Percentiles rank a stretch among this genome's conserved stretches.
phyloP scores from a whole-genome alignment of 768 basidiomycete genomes.

The Polyporus arcularius region DNA sequence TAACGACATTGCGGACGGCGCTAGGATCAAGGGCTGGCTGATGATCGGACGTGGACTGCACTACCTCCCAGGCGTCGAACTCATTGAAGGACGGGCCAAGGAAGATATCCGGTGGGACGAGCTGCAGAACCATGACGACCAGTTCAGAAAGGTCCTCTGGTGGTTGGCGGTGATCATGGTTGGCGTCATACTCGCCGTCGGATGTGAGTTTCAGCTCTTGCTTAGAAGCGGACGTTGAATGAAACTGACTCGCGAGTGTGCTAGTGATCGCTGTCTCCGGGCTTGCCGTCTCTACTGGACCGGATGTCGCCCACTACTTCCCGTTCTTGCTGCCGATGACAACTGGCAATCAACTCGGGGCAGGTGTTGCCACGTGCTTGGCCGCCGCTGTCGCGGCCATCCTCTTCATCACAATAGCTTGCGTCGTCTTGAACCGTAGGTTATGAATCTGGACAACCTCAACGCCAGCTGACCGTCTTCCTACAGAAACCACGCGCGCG shows the following conservation, averaged over 20 bases:
- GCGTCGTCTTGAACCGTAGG: constrained; percentile 60
- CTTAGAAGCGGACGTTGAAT: not conserved
- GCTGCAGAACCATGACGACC: constrained; percentile 58
- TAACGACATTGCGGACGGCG: constrained; percentile 71
- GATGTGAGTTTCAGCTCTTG: constrained; percentile 48
- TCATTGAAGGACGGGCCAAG: constrained; percentile 79
- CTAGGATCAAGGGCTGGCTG: constrained; percentile 74
- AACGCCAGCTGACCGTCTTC: not conserved
- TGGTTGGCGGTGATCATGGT: constrained; percentile 59
- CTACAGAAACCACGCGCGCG: constrained; percentile 53
- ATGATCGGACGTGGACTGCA: constrained; percentile 71
- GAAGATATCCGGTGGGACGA: constrained; percentile 85
- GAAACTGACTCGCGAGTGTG: constrained; percentile 1
- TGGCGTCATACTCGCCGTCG: constrained; percentile 53
- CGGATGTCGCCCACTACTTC: constrained; percentile 71
- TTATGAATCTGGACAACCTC: not conserved
- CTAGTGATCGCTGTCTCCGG: constrained; percentile 73
- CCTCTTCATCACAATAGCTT: constrained; percentile 56
- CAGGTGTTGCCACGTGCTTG: constrained; percentile 67
- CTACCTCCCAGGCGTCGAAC: constrained; percentile 59
- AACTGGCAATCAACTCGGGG: constrained; percentile 48
- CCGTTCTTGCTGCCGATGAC: constrained; percentile 61
- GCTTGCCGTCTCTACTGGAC: constrained; percentile 65
- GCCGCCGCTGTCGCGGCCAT: constrained; percentile 65
- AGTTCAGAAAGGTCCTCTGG: constrained; percentile 56